phyloP scores from a whole-genome alignment of 163 green algal genomes.

The Prototheca wickerhamii region DNA sequence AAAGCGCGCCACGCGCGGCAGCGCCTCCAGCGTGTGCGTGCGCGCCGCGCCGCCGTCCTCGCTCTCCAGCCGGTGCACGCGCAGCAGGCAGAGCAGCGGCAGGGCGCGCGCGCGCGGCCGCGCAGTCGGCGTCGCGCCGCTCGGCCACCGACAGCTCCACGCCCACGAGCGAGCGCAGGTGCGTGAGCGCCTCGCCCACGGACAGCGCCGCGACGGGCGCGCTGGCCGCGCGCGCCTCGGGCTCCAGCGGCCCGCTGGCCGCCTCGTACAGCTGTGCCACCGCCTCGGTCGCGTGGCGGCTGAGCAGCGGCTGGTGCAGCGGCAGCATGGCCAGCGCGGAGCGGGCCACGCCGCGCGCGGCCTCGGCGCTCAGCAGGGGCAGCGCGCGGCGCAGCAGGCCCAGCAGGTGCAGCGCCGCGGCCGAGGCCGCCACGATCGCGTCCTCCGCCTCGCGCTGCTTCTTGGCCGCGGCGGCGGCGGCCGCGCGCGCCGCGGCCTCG shows the following conservation, averaged over 20 bases:
- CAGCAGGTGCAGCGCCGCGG: conserved; percentile 73
- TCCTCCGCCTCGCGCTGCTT: conserved; percentile 57
- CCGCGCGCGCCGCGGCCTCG: conserved; percentile 54
- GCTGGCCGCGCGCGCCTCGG: not conserved
- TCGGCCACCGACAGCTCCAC: not conserved
- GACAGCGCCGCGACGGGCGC: not conserved
- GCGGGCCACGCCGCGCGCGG: conserved; percentile 29
- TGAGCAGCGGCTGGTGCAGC: conserved; percentile 71
- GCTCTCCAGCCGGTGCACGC: conserved; percentile 30
- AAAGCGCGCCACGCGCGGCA: conserved; percentile 48
- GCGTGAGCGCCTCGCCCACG: not conserved
- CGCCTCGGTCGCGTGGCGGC: conserved; percentile 50
- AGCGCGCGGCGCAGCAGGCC: conserved; percentile 35
- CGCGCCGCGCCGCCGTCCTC: conserved; percentile 22
- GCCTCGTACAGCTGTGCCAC: conserved; percentile 45
- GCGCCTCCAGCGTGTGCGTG: conserved; percentile 1
- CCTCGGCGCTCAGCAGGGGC: conserved; percentile 16
- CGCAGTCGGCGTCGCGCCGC: not conserved
- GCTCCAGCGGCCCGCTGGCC: too few species aligned
- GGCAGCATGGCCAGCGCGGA: conserved; percentile 50
- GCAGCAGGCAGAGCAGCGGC: conserved; percentile 9
- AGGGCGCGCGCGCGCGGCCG: not conserved
- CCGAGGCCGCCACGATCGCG: conserved; percentile 53
- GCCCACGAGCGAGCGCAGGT: not conserved
- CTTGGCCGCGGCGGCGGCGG: conserved; percentile 57